These are phyloP conservation scores for Schizophyllum amplum DNA, from an alignment of 1,284 basidiomycete species.

Conservation along the genomic window DNA sequence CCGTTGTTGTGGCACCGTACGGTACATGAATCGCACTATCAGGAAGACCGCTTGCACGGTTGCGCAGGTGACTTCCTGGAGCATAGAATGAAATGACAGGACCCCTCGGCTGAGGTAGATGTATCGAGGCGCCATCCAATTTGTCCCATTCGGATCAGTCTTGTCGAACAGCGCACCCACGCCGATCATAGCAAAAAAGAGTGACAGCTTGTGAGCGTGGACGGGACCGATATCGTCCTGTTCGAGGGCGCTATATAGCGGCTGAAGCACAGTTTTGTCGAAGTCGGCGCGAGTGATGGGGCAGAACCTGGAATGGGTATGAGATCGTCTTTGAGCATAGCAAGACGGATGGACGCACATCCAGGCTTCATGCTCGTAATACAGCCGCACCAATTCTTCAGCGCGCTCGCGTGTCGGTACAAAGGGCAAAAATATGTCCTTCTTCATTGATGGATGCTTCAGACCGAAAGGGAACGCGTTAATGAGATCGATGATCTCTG, in stretches of 20 bases:
- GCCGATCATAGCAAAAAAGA: slow-evolving; percentile 42
- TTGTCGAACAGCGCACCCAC: slow-evolving; percentile 28
- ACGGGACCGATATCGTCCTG: slow-evolving; percentile 25
- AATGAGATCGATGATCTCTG: slow-evolving; percentile 34
- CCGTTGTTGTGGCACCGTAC: slow-evolving; percentile 28
- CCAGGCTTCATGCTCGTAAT: slow-evolving; percentile 38
- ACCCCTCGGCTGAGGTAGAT: slow-evolving; percentile 37
- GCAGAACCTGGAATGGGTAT: not conserved
- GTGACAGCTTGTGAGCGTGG: slow-evolving; percentile 38
- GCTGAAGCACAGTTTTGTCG: slow-evolving; percentile 26
- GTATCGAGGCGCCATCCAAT: slow-evolving; percentile 26
- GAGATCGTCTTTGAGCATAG: not conserved
- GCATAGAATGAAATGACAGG: slow-evolving; percentile 34
- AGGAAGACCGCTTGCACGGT: slow-evolving; percentile 43
- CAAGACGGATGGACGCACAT: slow-evolving; percentile 27
- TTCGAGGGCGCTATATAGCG: slow-evolving; percentile 29
- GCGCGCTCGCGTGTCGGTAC: slow-evolving; percentile 33
- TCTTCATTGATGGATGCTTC: slow-evolving; percentile 28
- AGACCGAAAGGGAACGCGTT: slow-evolving; percentile 42
- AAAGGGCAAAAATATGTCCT: slow-evolving; percentile 28
- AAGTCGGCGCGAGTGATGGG: slow-evolving; percentile 25
- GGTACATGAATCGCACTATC: slow-evolving; percentile 34
- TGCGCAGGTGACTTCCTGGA: slow-evolving; percentile 34
- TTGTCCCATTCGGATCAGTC: slow-evolving; percentile 23
- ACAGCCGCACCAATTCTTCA: slow-evolving; percentile 29